Base-by-base conservation (phyloP, 23 red algal species). In the Rhodosorus marinus region DNA sequence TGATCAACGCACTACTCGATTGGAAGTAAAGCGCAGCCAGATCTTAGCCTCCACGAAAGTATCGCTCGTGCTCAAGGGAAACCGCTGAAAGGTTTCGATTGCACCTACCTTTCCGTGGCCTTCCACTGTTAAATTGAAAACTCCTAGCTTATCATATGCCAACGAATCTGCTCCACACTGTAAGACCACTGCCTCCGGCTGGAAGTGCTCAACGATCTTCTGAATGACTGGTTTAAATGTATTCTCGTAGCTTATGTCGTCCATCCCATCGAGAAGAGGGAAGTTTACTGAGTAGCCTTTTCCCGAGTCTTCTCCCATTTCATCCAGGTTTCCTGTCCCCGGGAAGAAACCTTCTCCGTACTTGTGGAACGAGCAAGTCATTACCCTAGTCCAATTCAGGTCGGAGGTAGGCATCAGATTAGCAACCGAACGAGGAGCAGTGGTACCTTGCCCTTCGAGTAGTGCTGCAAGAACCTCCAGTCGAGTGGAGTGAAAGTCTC, bases 321-420 rank as follows among this genome's bases (percentile, higher is more conserved):
- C 73, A 48, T 53, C 56, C 8, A 66, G 28, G 8, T 47, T 51
- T 15, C 73, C 73, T 3, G 73, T 79, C 5, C 59, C 59, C 0
- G 73, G 73, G 33, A 79, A 79, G 47, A 66, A 79, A 38, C 57
- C 52, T 49, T 79, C 33, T 2, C 73, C 70, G 4, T 58, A 76
- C 31, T 76, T 76, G 57, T 76, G 70, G 55, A 76, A 76, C 23
- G 70, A 76, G 0, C 52, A 56, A 2, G 73, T 79, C 73, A 79
- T 67, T 8, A 79, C 73, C n/a, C n/a, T n/a, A n/a, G n/a, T n/a
- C 29, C n/a, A n/a, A n/a, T n/a, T n/a, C n/a, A n/a, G n/a, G n/a
- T n/a, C n/a, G n/a, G n/a, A n/a, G n/a, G n/a, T n/a, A n/a, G n/a
- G n/a, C n/a, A n/a, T n/a, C n/a, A n/a, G n/a, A n/a, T n/a, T n/a